Percentiles rank a stretch among this genome's conserved stretches.
Evolutionary conservation across 2,329 filamentous ascomycete species (phyloP).

Genomic region (Aspergillus sp.): DNA sequence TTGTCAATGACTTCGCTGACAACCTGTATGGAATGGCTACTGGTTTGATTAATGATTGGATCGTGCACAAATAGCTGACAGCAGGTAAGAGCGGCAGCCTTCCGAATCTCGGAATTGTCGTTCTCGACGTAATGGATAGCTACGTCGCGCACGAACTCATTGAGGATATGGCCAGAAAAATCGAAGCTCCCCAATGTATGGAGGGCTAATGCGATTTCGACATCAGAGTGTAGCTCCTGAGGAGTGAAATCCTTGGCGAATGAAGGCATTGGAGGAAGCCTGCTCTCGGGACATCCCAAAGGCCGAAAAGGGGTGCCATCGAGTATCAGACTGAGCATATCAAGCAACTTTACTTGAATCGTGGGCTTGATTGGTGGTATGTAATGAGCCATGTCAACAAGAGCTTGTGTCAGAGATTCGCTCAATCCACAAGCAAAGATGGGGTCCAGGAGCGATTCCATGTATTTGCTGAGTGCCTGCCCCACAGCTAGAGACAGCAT

Average conservation of each 20-base stretch:
- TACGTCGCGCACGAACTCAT: constrained; percentile 97
- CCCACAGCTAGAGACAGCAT: constrained; percentile 93
- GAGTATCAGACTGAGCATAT: constrained; percentile 91
- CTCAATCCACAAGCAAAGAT: constrained; percentile 97
- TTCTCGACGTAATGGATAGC: constrained; percentile 98
- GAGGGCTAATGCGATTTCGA: constrained; percentile 87
- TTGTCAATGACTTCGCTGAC: constrained; percentile 98
- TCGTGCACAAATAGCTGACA: constrained; percentile 97
- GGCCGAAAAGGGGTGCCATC: constrained; percentile 91
- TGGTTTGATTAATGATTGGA: constrained; percentile 96
- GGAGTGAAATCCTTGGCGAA: constrained; percentile 87
- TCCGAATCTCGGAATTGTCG: constrained; percentile 87
- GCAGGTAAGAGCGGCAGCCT: constrained; percentile 92
- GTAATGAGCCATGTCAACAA: constrained; percentile 98
- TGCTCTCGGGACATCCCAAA: constrained; percentile 85
- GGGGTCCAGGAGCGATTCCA: constrained; percentile 90
- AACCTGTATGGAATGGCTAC: constrained; percentile 92
- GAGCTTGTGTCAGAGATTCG: constrained; percentile 86
- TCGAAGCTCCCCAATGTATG: constrained; percentile 98
- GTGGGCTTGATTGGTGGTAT: constrained; percentile 90
- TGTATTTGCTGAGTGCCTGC: constrained; percentile 96
- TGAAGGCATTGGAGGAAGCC: constrained; percentile 75
- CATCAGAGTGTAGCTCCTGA: constrained; percentile 75
- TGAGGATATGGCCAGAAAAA: constrained; percentile 84
- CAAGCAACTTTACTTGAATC: constrained; percentile 89